phyloP scores from a whole-genome alignment of 2,329 filamentous ascomycete genomes.

The Colletotrichum camelliae region DNA sequence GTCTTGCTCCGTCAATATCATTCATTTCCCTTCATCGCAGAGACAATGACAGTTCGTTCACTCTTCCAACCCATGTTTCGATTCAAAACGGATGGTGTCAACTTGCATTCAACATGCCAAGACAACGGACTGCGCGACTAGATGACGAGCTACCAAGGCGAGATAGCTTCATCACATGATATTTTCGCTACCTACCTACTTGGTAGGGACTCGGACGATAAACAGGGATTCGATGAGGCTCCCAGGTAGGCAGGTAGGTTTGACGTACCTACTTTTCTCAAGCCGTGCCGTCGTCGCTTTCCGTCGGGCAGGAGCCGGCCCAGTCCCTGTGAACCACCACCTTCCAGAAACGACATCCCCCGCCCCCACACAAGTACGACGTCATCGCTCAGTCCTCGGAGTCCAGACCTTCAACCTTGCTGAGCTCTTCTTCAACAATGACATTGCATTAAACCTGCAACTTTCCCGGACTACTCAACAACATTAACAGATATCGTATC shows the following conservation, averaged over 20 bases:
- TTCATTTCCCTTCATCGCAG: background rate
- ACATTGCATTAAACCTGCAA: background rate
- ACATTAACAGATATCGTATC: background rate
- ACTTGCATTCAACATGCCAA: background rate
- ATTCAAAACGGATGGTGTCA: background rate
- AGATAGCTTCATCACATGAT: background rate
- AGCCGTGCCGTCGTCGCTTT: background rate
- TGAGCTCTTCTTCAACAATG: background rate
- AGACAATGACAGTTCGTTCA: background rate
- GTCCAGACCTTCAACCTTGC: background rate
- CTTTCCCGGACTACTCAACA: background rate
- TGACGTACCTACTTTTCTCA: background rate
- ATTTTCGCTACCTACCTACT: background rate
- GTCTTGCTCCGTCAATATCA: background rate
- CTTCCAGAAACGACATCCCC: background rate
- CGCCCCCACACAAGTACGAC: slow-evolving; percentile 16
- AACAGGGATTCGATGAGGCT: background rate
- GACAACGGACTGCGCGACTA: background rate
- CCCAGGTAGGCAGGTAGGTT: background rate
- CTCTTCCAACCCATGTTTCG: background rate
- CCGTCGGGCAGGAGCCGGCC: background rate
- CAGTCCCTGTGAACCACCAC: background rate
- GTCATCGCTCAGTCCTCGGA: slow-evolving; percentile 7
- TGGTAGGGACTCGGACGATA: background rate
- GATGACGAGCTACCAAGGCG: background rate